Evolutionary conservation across 345 rosid genomes (phyloP).

Genomic region (Psidium friedrichsthalianum): DNA sequence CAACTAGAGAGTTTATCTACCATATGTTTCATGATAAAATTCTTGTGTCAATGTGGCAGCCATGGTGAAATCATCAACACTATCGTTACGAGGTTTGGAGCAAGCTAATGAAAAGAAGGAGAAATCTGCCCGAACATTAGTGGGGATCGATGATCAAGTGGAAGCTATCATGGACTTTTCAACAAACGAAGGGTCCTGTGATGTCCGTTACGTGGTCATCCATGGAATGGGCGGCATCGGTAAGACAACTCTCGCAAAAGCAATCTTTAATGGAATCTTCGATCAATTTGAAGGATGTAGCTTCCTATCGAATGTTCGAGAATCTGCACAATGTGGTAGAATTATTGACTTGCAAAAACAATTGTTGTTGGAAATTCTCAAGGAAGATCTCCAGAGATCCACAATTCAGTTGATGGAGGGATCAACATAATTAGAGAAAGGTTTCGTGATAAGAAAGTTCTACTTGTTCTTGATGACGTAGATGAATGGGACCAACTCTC

Average conservation of each 20-base stretch:
- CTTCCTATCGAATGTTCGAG: neutral
- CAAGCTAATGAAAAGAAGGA: neutral
- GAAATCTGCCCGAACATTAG: neutral
- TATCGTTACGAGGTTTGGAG: neutral
- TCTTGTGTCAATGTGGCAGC: neutral
- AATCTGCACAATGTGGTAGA: neutral
- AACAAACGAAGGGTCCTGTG: no score
- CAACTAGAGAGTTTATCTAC: no score
- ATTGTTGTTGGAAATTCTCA: neutral
- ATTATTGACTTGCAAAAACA: neutral
- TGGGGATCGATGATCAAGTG: neutral
- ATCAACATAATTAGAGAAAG: neutral
- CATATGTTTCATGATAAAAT: neutral
- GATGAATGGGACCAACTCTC: neutral
- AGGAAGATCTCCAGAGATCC: neutral
- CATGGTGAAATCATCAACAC: neutral
- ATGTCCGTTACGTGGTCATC: neutral
- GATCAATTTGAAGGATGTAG: neutral
- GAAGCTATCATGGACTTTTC: neutral
- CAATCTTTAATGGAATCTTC: neutral
- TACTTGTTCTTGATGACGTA: neutral
- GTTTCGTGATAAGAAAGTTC: neutral
- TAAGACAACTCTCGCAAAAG: neutral
- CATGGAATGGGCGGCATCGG: neutral
- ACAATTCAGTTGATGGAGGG: neutral